Evolutionary conservation across 2,329 filamentous ascomycete genomes (phyloP).

Genomic region (Penicillium sp.): DNA sequence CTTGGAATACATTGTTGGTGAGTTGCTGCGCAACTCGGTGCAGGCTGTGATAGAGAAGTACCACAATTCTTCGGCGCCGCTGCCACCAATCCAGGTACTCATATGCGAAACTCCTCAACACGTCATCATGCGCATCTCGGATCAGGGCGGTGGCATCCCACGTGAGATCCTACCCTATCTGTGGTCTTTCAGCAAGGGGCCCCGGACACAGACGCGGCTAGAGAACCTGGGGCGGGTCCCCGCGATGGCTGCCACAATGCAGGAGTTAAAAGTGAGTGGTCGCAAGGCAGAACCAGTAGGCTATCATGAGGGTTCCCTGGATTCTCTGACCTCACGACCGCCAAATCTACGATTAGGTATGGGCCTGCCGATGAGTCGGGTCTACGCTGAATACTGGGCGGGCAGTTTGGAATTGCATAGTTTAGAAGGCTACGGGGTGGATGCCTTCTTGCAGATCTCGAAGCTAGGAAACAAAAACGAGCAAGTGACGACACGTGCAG

Average conservation of each 20-base stretch:
- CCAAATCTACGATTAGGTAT: slow-evolving; percentile 88
- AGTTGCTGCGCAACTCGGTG: slow-evolving; percentile 91
- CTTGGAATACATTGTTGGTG: slow-evolving; percentile 94
- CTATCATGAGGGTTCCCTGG: slow-evolving; percentile 66
- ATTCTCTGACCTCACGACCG: slow-evolving; percentile 76
- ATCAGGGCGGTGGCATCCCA: slow-evolving; percentile 90
- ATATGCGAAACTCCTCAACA: slow-evolving; percentile 93
- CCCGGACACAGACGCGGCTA: slow-evolving; percentile 73
- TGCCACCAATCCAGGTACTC: slow-evolving; percentile 87
- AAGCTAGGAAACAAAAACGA: slow-evolving; percentile 98
- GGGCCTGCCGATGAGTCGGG: slow-evolving; percentile 86
- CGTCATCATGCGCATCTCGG: slow-evolving; percentile 93
- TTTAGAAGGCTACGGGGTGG: slow-evolving; percentile 91
- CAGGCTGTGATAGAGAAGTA: slow-evolving; percentile 84
- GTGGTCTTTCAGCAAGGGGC: slow-evolving; percentile 96
- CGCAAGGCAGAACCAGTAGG: slow-evolving; percentile 32
- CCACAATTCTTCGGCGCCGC: slow-evolving; percentile 48
- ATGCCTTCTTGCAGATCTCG: slow-evolving; percentile 93
- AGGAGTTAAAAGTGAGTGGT: slow-evolving; percentile 67
- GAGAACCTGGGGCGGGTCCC: slow-evolving; percentile 85
- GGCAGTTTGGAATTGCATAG: slow-evolving; percentile 88
- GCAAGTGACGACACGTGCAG: slow-evolving; percentile 75
- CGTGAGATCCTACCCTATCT: slow-evolving; percentile 82
- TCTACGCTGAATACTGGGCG: slow-evolving; percentile 98
- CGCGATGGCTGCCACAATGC: slow-evolving; percentile 87